phyloP scores from a whole-genome alignment of 2,329 filamentous ascomycete genomes.

The Verticillium dahliae region DNA sequence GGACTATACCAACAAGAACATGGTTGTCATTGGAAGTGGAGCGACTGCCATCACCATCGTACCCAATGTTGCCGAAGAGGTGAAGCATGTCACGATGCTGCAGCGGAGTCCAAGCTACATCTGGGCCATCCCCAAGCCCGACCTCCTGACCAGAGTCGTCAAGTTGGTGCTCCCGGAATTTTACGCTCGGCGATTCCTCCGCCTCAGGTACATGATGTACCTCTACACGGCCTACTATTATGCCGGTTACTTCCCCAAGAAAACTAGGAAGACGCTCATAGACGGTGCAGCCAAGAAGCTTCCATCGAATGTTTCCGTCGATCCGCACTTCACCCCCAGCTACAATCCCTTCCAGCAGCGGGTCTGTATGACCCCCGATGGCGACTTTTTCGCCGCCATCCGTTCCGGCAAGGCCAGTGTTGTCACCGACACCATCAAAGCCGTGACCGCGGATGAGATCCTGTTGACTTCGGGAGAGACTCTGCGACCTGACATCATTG shows the following conservation, averaged over 20 bases:
- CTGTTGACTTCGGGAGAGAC: conserved; percentile 32
- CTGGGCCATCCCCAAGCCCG: conserved; percentile 41
- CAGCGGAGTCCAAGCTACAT: conserved; percentile 62
- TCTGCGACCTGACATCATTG: conserved; percentile 53
- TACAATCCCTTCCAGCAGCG: conserved; percentile 63
- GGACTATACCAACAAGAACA: conserved; percentile 56
- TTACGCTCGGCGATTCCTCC: conserved; percentile 38
- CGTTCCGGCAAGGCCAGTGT: conserved; percentile 29
- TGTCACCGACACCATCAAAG: conserved; percentile 38
- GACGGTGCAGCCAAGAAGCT: conserved; percentile 35
- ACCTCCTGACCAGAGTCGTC: conserved; percentile 24
- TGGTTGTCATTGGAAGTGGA: conserved; percentile 61
- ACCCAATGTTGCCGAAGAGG: conserved; percentile 51
- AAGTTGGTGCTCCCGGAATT: conserved; percentile 32
- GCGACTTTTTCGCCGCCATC: conserved; percentile 37
- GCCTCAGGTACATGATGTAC: conserved; percentile 31
- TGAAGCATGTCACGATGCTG: conserved; percentile 59
- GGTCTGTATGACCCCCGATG: conserved; percentile 49
- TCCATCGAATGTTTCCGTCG: conserved; percentile 36
- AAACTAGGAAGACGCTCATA: conserved; percentile 28
- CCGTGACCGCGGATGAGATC: conserved; percentile 35
- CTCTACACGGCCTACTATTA: conserved; percentile 25
- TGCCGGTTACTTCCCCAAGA: background rate
- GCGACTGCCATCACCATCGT: conserved; percentile 63
- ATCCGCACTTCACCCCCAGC: conserved; percentile 48